Evolutionary conservation across 257 asterid species (phyloP).

Genomic region (Thymus mandschuricus): DNA sequence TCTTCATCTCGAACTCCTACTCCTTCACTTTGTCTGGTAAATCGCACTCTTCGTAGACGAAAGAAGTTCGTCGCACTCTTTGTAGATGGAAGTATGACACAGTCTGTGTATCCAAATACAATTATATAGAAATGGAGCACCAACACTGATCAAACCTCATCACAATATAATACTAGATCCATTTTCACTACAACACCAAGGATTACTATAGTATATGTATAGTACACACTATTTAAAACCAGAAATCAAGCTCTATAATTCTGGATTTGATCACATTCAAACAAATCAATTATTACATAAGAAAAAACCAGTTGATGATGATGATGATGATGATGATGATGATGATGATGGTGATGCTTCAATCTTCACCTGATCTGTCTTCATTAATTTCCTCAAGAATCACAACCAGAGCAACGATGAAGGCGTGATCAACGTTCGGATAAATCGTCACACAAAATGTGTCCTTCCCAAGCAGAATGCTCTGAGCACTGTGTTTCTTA

Average conservation of each 20-base stretch:
- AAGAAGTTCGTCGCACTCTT: too few species aligned
- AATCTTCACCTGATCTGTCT: constrained; percentile 47
- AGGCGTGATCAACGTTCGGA: constrained; percentile 84
- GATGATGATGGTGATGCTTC: neutral
- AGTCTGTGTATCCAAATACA: too few species aligned
- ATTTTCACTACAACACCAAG: neutral
- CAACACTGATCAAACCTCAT: neutral
- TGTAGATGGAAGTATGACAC: too few species aligned
- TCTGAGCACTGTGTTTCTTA: constrained; percentile 57
- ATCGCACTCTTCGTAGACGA: too few species aligned
- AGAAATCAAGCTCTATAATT: neutral
- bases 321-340: too few species aligned
- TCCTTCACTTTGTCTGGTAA: too few species aligned
- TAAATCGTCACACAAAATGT: constrained; percentile 69
- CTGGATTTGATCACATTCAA: neutral
- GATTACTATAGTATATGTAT: neutral
- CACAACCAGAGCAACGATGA: constrained; percentile 68
- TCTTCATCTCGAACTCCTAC: too few species aligned
- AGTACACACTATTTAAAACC: neutral
- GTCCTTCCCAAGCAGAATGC: constrained; percentile 70
- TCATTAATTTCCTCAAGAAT: constrained; percentile 77
- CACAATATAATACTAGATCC: neutral
- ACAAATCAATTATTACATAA: neutral
- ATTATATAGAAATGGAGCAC: too few species aligned
- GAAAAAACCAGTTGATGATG: too few species aligned